Percentiles rank a stretch among this genome's conserved stretches.
Evolutionary conservation across 129 eudicot genomes (phyloP).

Genomic region (Deinandra increscens): DNA sequence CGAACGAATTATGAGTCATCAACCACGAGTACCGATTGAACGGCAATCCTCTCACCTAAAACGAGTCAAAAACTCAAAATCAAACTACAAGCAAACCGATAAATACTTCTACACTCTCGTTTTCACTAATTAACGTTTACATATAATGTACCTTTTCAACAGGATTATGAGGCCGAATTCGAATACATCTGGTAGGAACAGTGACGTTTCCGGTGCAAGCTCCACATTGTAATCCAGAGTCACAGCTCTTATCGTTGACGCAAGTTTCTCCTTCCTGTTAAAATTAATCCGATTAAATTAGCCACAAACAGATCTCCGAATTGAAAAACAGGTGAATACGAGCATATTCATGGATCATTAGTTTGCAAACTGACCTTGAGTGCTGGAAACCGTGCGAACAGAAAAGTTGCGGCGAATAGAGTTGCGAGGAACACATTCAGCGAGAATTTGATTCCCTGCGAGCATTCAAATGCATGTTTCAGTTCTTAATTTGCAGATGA

Average conservation of each 20-base stretch:
- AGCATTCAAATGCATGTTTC: conserved; percentile 12
- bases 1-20: conserved; percentile 91
- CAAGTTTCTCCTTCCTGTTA: conserved; percentile 65
- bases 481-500: conserved; percentile 21
- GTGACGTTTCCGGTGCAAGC: conserved; percentile 66
- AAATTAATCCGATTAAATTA: conserved; percentile 6
- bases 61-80: not conserved
- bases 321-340: conserved; percentile 35
- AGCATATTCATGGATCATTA: conserved; percentile 1
- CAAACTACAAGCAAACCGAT: not conserved
- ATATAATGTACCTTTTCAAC: conserved; percentile 43
- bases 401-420: conserved; percentile 31
- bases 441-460: conserved; percentile 29
- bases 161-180: conserved; percentile 67
- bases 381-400: conserved; percentile 40
- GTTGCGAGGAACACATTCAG: conserved; percentile 27
- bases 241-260: conserved; percentile 51
- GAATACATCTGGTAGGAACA: conserved; percentile 77
- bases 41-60: conserved; percentile 81
- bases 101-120: not conserved
- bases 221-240: conserved; percentile 80
- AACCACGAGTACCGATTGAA: conserved; percentile 86
- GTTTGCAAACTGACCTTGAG: conserved; percentile 40
- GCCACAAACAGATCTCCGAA: conserved; percentile 6
- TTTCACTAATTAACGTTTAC: not conserved